phyloP scores from a whole-genome alignment of 1,284 basidiomycete species.

The Takashimella koratensis region DNA sequence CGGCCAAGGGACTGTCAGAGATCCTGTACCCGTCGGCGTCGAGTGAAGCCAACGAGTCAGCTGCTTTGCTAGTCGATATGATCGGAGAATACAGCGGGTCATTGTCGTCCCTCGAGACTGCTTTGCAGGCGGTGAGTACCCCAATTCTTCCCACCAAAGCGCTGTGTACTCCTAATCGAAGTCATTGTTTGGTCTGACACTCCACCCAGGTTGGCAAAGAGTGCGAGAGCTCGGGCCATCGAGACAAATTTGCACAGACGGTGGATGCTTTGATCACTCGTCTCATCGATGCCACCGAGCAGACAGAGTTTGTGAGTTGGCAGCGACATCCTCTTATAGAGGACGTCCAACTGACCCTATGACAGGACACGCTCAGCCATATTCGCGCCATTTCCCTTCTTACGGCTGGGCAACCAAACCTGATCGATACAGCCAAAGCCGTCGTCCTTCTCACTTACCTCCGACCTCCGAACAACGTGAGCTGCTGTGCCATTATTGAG shows the following conservation, averaged over 20 bases:
- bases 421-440: conserved; percentile 40
- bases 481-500: conserved; percentile 1
- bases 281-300: conserved; percentile 66
- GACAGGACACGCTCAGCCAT: conserved; percentile 35
- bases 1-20: conserved; percentile 80
- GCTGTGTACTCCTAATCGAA: too few relatives aligned
- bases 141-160: too few relatives aligned
- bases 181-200: too few relatives aligned
- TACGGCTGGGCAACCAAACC: conserved; percentile 24
- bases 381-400: conserved; percentile 40
- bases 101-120: conserved; percentile 75
- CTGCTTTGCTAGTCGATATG: conserved; percentile 78
- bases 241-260: conserved; percentile 49
- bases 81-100: conserved; percentile 74
- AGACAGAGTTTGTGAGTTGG: conserved; percentile 26
- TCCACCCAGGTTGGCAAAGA: conserved; percentile 21
- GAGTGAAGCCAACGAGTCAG: conserved; percentile 51
- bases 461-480: conserved; percentile 32
- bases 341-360: neutral
- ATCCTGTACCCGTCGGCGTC: conserved; percentile 64
- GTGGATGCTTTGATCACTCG: conserved; percentile 80
- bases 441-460: conserved; percentile 30
- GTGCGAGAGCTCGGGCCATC: conserved; percentile 13
- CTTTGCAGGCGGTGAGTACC: conserved; percentile 64
- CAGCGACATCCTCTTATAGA: too few relatives aligned